phyloP scores from a whole-genome alignment of 257 asterid genomes.

The Perilla frutescens region DNA sequence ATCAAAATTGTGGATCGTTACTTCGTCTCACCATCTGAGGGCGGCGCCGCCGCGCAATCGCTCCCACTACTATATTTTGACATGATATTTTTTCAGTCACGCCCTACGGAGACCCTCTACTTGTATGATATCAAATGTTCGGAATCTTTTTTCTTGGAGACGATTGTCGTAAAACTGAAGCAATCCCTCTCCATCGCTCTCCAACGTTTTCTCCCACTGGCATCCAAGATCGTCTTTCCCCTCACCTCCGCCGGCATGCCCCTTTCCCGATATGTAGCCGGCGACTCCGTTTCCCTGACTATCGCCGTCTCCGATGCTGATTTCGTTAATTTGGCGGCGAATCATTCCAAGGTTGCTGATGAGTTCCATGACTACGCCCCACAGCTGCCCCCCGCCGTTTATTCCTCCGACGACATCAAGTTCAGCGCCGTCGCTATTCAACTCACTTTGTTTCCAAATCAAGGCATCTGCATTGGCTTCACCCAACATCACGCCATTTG shows the following conservation, averaged over 20 bases:
- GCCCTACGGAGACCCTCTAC: not conserved
- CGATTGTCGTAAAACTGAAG: not conserved
- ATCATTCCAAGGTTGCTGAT: slow-evolving; percentile 36
- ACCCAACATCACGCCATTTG: slow-evolving; percentile 9
- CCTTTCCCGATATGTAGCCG: not conserved
- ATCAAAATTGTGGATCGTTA: not conserved
- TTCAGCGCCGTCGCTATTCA: slow-evolving; percentile 8
- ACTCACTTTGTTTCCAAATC: slow-evolving; percentile 17
- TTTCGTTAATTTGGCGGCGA: slow-evolving; percentile 29
- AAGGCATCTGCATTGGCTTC: slow-evolving; percentile 5
- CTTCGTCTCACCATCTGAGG: slow-evolving; percentile 8
- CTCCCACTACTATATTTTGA: slow-evolving; percentile 17
- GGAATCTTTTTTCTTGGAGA: not conserved
- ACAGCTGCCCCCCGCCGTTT: slow-evolving; percentile 18
- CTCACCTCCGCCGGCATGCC: not conserved
- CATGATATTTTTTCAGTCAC: not conserved
- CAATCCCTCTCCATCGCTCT: slow-evolving; percentile 7
- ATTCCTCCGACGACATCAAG: not conserved
- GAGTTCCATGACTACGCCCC: slow-evolving; percentile 42
- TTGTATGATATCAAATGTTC: slow-evolving; percentile 17
- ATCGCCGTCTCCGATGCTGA: slow-evolving; percentile 35
- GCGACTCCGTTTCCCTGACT: slow-evolving; percentile 26
- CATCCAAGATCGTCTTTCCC: slow-evolving; percentile 20
- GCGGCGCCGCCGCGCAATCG: not conserved
- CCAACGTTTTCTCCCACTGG: slow-evolving; percentile 5